Conservation (phyloP, 2,329 filamentous ascomycete genomes). For the Cyclaneusma minus region DNA sequence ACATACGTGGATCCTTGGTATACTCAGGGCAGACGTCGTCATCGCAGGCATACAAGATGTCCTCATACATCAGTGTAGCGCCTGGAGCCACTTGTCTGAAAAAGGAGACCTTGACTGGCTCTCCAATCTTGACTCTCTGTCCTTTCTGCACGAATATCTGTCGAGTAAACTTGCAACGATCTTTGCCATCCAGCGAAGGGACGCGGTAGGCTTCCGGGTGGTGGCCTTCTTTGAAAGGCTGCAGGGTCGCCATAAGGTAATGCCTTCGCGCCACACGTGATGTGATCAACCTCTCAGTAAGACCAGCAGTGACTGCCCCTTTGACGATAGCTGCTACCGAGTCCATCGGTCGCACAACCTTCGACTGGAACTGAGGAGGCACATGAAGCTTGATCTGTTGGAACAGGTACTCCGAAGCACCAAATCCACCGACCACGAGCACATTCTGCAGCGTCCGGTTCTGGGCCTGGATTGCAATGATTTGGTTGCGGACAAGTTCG, state of each 20-base stretch:
- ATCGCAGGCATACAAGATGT: conserved; percentile 93
- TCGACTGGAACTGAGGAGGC: conserved; percentile 93
- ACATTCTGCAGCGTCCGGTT: conserved; percentile 92
- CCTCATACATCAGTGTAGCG: conserved; percentile 97
- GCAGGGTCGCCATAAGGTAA: conserved; percentile 97
- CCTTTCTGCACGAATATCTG: conserved; percentile 99
- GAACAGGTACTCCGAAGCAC: conserved; percentile 96
- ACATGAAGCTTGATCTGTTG: conserved; percentile 99
- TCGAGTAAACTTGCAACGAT: conserved; percentile 94
- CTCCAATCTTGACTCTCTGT: conserved; percentile 96
- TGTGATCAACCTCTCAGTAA: conserved; percentile 91
- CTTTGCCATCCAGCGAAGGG: conserved; percentile 88
- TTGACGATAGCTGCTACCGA: conserved; percentile 97
- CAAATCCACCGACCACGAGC: conserved; percentile 92
- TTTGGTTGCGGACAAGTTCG: conserved; percentile 92
- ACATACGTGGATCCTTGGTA: conserved; percentile 97
- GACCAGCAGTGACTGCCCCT: conserved; percentile 92
- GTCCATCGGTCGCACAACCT: conserved; percentile 97
- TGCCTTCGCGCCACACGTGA: conserved; percentile 93
- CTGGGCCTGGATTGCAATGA: conserved; percentile 96
- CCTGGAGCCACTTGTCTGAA: conserved; percentile 96
- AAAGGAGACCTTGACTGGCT: conserved; percentile 97
- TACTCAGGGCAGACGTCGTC: conserved; percentile 98
- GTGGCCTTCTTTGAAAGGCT: conserved; percentile 97
- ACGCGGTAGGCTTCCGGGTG: conserved; percentile 97